Evolutionary conservation across 164 flowering plant genomes (phyloP).

Genomic region (Paratinospora sagittata): DNA sequence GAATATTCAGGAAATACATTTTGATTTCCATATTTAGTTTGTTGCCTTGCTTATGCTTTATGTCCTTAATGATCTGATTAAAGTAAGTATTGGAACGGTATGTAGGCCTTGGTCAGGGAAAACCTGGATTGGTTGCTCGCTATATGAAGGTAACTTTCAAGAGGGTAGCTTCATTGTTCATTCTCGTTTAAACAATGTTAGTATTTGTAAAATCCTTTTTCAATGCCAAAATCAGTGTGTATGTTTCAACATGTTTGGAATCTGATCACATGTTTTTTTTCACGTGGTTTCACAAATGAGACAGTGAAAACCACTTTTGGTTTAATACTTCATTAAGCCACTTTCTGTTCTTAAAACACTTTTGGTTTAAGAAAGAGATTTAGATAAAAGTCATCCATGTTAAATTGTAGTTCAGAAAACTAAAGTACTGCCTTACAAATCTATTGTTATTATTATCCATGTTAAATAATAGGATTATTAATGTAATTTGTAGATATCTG

Average conservation of each 20-base stretch:
- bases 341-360: too few relatives aligned
- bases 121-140: constrained; percentile 68
- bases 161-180: neutral
- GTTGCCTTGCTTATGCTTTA: neutral
- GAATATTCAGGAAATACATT: neutral
- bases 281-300: neutral
- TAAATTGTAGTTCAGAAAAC: too few relatives aligned
- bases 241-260: neutral
- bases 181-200: too few relatives aligned
- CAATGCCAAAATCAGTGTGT: neutral
- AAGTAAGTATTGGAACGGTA: constrained; percentile 12
- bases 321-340: neutral
- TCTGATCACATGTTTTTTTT: neutral
- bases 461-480: too few relatives aligned
- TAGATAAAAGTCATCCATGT: too few relatives aligned
- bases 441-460: too few relatives aligned
- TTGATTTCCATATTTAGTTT: neutral
- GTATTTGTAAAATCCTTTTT: neutral
- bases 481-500: too few relatives aligned
- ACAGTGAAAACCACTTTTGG: neutral
- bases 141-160: constrained; percentile 74
- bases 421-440: too few relatives aligned
- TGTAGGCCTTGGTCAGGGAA: constrained; percentile 50
- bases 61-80: neutral
- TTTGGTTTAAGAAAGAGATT: too few relatives aligned